phyloP scores from a whole-genome alignment of 805 yeast species.

The Millerago galiae region DNA sequence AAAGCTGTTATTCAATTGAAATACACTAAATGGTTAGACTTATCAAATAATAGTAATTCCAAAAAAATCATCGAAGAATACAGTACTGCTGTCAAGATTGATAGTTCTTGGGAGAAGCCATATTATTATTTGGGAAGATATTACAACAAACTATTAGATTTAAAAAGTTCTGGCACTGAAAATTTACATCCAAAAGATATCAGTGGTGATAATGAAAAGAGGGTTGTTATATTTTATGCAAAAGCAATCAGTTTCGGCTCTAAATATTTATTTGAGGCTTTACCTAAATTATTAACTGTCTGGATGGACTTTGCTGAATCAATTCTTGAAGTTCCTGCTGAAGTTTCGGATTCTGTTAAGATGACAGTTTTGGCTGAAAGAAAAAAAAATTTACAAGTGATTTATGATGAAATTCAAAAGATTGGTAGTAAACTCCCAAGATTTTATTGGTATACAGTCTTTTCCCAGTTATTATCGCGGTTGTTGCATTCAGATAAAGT shows the following conservation, averaged over 20 bases:
- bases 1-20: constrained; percentile 50
- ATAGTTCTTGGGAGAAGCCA: constrained; percentile 67
- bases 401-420: constrained; percentile 41
- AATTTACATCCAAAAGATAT: constrained; percentile 22
- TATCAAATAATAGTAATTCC: constrained; percentile 77
- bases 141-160: constrained; percentile 69
- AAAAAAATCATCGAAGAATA: constrained; percentile 68
- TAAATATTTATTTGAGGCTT: constrained; percentile 67
- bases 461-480: constrained; percentile 82
- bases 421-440: constrained; percentile 42
- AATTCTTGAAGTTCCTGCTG: constrained; percentile 18
- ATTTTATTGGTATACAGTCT: constrained; percentile 71
- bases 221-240: constrained; percentile 49
- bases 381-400: constrained; percentile 35
- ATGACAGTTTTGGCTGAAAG: constrained; percentile 20
- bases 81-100: constrained; percentile 45
- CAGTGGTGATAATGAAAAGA: constrained; percentile 48
- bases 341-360: constrained; percentile 11
- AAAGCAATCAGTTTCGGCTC: constrained; percentile 57
- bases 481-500: constrained; percentile 54
- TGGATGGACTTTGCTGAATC: constrained; percentile 74
- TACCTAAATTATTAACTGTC: constrained; percentile 83
- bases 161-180: constrained; percentile 36
- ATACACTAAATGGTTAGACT: constrained; percentile 84
- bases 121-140: constrained; percentile 76